phyloP scores from a whole-genome alignment of 192 early-diverging fungal species.

The Coemansia aciculifera region DNA sequence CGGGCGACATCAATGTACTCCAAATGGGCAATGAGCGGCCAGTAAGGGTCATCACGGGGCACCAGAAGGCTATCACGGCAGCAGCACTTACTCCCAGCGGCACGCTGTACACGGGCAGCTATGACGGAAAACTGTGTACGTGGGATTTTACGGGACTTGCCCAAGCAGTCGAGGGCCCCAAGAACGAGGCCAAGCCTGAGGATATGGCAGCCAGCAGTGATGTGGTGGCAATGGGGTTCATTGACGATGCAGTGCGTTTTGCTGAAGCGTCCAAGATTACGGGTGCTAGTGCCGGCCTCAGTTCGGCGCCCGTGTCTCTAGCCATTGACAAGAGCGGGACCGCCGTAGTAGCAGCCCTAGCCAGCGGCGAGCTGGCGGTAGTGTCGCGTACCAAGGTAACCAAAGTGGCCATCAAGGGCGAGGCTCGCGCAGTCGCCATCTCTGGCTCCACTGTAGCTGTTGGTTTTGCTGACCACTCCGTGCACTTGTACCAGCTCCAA shows the following conservation, averaged over 20 bases:
- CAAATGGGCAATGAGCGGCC: conserved; percentile 41
- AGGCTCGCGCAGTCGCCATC: conserved; percentile 19
- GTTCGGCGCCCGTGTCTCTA: conserved; percentile 31
- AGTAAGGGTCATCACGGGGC: conserved; percentile 60
- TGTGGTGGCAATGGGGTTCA: conserved; percentile 23
- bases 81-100: conserved; percentile 58
- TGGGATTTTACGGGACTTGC: conserved; percentile 59
- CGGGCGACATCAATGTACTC: conserved; percentile 86
- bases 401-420: neutral
- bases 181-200: conserved; percentile 16
- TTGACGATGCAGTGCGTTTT: conserved; percentile 44
- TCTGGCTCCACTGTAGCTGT: conserved; percentile 23
- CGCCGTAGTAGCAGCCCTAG: conserved; percentile 25
- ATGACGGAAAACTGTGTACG: conserved; percentile 85
- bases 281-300: conserved; percentile 10
- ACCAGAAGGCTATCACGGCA: conserved; percentile 78
- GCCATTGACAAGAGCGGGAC: conserved; percentile 14
- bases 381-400: conserved; percentile 7
- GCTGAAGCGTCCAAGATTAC: conserved; percentile 7
- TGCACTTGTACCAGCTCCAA: conserved; percentile 62
- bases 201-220: conserved; percentile 9
- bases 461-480: conserved; percentile 61
- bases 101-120: conserved; percentile 82
- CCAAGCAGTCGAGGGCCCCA: neutral
- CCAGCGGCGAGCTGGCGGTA: conserved; percentile 27